Conservation (phyloP, 768 basidiomycete genomes). For the Macrolepiota albuminosa region DNA sequence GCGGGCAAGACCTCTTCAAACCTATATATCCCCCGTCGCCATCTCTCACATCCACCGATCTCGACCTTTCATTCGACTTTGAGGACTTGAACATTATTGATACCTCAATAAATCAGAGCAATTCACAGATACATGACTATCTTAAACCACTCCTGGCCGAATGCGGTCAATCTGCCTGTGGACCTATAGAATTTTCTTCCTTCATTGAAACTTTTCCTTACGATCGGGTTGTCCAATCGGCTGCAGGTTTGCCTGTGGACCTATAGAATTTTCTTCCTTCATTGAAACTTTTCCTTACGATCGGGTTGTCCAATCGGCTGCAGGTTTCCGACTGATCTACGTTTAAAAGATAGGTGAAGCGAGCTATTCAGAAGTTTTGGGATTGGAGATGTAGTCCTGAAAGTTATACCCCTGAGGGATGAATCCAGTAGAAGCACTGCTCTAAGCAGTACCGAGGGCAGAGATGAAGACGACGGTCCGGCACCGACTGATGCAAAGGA, state of each 20-base stretch:
- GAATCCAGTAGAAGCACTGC: slow-evolving; percentile 28
- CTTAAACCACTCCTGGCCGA: slow-evolving; percentile 64
- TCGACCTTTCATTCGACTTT: slow-evolving; percentile 50
- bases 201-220: slow-evolving; percentile 80
- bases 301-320: slow-evolving; percentile 44
- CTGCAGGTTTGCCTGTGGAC: slow-evolving; percentile 32
- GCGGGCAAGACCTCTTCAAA: slow-evolving; percentile 33
- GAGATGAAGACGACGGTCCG: slow-evolving; percentile 49
- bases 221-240: slow-evolving; percentile 55
- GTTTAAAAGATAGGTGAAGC: slow-evolving; percentile 92
- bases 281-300: slow-evolving; percentile 78
- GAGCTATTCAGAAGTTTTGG: slow-evolving; percentile 96
- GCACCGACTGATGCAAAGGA: slow-evolving; percentile 70
- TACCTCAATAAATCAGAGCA: slow-evolving; percentile 18
- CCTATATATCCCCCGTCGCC: slow-evolving; percentile 55
- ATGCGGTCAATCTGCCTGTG: slow-evolving; percentile 58
- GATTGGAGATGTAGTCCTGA: slow-evolving; percentile 84
- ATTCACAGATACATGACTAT: slow-evolving; percentile 39
- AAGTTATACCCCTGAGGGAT: slow-evolving; percentile 74
- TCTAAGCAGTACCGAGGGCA: slow-evolving; percentile 9
- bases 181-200: slow-evolving; percentile 72
- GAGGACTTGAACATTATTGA: slow-evolving; percentile 33
- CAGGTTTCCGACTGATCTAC: slow-evolving; percentile 17
- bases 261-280: slow-evolving; percentile 79
- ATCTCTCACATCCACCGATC: slow-evolving; percentile 38